A percentile compares a stretch with the other conserved stretches of the same genome.
Evolutionary conservation across 192 early-diverging fungal genomes (phyloP).

Genomic region (Mortierella alpina): DNA sequence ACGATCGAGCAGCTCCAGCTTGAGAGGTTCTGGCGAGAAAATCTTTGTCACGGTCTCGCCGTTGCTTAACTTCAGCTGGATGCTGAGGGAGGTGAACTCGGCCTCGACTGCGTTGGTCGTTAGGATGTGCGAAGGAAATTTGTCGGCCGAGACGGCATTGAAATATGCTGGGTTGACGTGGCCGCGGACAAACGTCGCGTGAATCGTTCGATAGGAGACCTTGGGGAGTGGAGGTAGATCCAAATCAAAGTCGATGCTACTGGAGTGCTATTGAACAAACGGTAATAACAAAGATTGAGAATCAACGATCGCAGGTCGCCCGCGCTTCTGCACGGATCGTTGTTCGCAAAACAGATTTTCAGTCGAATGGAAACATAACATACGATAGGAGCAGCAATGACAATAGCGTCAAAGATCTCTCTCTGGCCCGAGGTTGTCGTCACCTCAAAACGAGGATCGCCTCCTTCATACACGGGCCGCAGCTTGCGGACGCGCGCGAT

Average conservation of each 20-base stretch:
- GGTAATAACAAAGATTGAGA: background rate
- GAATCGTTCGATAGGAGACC: conserved; percentile 60
- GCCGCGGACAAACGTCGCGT: conserved; percentile 72
- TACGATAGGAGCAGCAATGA: conserved; percentile 72
- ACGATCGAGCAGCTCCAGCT: conserved; percentile 56
- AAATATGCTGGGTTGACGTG: conserved; percentile 64
- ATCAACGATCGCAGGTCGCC: too few relatives aligned
- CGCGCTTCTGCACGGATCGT: too few relatives aligned
- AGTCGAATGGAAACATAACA: background rate
- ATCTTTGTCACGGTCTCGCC: conserved; percentile 68
- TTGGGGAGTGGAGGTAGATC: conserved; percentile 37
- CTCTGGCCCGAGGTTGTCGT: conserved; percentile 43
- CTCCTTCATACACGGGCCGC: conserved; percentile 9
- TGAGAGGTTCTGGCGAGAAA: conserved; percentile 59
- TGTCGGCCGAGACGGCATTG: conserved; percentile 14
- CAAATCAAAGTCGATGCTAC: conserved; percentile 54
- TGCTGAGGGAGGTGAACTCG: conserved; percentile 59
- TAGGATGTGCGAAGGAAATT: conserved; percentile 60
- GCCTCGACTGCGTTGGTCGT: conserved; percentile 56
- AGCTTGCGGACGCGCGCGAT: conserved; percentile 50
- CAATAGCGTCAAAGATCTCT: conserved; percentile 67
- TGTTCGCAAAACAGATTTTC: background rate
- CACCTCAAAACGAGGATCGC: conserved; percentile 37
- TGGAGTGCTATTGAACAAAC: conserved; percentile 27
- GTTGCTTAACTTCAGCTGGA: conserved; percentile 45